Conservation (phyloP, 2,329 filamentous ascomycete species). For the Monosporascus sp. region DNA sequence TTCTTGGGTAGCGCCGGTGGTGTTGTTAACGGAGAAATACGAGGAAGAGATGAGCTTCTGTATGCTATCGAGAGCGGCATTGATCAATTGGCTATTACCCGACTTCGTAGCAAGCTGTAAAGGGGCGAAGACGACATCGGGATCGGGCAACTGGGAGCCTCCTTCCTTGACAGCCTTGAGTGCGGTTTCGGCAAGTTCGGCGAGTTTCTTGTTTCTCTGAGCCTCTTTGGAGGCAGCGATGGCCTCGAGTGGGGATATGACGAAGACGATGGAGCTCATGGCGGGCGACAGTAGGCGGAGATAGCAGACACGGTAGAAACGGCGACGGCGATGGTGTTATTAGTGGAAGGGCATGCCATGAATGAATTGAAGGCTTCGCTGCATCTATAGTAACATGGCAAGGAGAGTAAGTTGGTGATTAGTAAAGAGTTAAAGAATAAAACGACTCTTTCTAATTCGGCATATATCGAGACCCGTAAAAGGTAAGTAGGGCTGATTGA, state of each 20-base stretch:
- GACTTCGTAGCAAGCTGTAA: conserved; percentile 86
- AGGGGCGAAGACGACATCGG: conserved; percentile 87
- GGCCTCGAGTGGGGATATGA: conserved; percentile 85
- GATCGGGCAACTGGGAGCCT: conserved; percentile 76
- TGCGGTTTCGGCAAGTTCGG: conserved; percentile 75
- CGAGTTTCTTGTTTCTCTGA: conserved; percentile 76
- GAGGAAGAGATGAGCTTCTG: conserved; percentile 99
- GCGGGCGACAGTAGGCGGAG: conserved; percentile 41
- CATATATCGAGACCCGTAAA: too few species aligned
- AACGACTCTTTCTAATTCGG: too few species aligned
- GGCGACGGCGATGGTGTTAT: not conserved
- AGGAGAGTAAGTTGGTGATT: too few species aligned
- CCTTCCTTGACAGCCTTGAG: conserved; percentile 81
- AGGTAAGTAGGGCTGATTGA: too few species aligned
- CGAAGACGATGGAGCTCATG: conserved; percentile 93
- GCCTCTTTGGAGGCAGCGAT: conserved; percentile 92
- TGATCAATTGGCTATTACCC: conserved; percentile 77
- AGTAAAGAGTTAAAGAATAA: too few species aligned
- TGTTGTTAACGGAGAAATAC: conserved; percentile 77
- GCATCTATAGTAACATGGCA: too few species aligned
- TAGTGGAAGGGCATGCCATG: not conserved
- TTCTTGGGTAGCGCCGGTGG: conserved; percentile 37
- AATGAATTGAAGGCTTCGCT: not conserved
- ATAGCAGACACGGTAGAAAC: not conserved
- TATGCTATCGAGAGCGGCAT: conserved; percentile 91